Percentiles rank a stretch among this genome's conserved stretches.
Conservation (phyloP, 2,329 filamentous ascomycete species). For the Coniochaeta hoffmannii region DNA sequence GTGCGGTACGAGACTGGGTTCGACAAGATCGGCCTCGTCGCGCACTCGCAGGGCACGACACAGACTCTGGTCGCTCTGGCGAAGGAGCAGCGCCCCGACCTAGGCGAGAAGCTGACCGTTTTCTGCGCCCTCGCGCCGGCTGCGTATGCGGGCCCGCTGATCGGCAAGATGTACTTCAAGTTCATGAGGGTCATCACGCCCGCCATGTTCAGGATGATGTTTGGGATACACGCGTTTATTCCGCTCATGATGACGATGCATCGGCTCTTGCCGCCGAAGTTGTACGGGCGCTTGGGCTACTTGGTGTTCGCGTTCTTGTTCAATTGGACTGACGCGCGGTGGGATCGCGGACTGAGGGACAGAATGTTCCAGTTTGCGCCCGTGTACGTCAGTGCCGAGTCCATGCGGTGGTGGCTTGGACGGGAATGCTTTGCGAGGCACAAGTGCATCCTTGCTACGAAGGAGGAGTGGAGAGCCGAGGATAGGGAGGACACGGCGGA, state of each 20-base stretch:
- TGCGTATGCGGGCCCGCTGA: slow-evolving; percentile 79
- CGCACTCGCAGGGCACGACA: slow-evolving; percentile 87
- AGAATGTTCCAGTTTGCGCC: slow-evolving; percentile 91
- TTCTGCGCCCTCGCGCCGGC: slow-evolving; percentile 90
- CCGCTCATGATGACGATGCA: slow-evolving; percentile 90
- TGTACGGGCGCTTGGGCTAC: slow-evolving; percentile 82
- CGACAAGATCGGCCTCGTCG: slow-evolving; percentile 71
- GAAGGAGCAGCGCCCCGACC: slow-evolving; percentile 79
- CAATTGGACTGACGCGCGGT: slow-evolving; percentile 75
- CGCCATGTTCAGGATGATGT: slow-evolving; percentile 68
- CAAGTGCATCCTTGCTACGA: slow-evolving; percentile 78
- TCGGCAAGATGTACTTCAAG: slow-evolving; percentile 83
- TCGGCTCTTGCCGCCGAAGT: slow-evolving; percentile 47
- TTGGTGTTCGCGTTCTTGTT: slow-evolving; percentile 86
- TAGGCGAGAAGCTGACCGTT: slow-evolving; percentile 75
- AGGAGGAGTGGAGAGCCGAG: slow-evolving; percentile 58
- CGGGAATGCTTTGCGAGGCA: slow-evolving; percentile 72
- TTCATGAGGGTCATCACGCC: slow-evolving; percentile 81
- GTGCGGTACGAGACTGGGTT: slow-evolving; percentile 80
- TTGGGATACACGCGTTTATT: slow-evolving; percentile 90
- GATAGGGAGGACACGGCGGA: slow-evolving; percentile 50
- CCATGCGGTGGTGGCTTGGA: slow-evolving; percentile 94
- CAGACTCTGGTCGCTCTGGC: slow-evolving; percentile 82
- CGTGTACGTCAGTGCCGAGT: slow-evolving; percentile 82
- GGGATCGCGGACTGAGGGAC: slow-evolving; percentile 72